Conservation (phyloP, 2,329 filamentous ascomycete genomes). For the Hypoxylon sp. region DNA sequence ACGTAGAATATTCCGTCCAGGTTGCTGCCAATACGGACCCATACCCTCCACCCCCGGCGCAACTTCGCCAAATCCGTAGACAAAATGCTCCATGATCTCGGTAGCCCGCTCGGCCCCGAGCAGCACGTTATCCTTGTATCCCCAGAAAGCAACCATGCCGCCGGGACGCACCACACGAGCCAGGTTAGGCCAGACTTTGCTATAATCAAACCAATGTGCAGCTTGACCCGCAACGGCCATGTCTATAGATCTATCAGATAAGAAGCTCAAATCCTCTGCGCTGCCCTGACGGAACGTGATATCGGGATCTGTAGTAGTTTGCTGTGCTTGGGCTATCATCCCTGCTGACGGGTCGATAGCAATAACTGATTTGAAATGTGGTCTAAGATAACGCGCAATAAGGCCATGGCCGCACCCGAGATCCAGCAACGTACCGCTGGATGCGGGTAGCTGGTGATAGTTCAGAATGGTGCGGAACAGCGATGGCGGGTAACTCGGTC, state of each 20-base stretch:
- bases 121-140: constrained; percentile 75
- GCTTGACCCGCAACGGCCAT: constrained; percentile 68
- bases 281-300: constrained; percentile 65
- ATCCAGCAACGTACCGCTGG: constrained; percentile 63
- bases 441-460: constrained; percentile 63
- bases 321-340: constrained; percentile 69
- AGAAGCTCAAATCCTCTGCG: constrained; percentile 69
- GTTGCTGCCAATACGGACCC: constrained; percentile 73
- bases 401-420: constrained; percentile 76
- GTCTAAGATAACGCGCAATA: constrained; percentile 67
- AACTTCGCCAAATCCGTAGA: constrained; percentile 66
- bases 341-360: constrained; percentile 70
- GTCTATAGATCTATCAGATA: constrained; percentile 67
- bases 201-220: constrained; percentile 77
- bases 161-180: constrained; percentile 67
- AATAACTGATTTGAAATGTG: constrained; percentile 66
- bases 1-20: constrained; percentile 69
- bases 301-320: constrained; percentile 60
- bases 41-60: constrained; percentile 64
- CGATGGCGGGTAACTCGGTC: constrained; percentile 70
- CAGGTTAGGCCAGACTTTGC: constrained; percentile 69
- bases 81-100: constrained; percentile 67
- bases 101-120: constrained; percentile 68
- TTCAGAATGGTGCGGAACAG: constrained; percentile 69
- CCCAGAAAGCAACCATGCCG: constrained; percentile 75